Conservation (phyloP, 257 asterid genomes). For the Cruciata laevipes region DNA sequence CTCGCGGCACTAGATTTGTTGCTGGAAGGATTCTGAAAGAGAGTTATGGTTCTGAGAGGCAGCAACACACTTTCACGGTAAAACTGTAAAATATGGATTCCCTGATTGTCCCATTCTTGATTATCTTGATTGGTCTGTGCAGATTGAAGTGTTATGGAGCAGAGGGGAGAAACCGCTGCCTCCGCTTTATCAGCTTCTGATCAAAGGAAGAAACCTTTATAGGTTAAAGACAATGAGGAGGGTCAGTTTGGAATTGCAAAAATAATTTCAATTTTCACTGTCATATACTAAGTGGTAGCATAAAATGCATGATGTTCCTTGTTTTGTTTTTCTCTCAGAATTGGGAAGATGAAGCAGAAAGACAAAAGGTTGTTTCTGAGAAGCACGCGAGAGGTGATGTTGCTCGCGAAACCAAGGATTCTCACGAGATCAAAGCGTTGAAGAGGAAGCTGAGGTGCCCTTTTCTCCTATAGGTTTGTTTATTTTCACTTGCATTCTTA, state of each 20-base stretch:
- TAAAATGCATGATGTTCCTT: background rate
- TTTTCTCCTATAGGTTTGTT: too few relatives aligned
- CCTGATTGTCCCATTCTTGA: background rate
- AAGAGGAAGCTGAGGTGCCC: too few relatives aligned
- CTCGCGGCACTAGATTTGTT: conserved; percentile 60
- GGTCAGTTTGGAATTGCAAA: conserved; percentile 31
- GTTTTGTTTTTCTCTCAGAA: conserved; percentile 25
- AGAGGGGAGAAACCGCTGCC: conserved; percentile 74
- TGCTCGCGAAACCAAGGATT: conserved; percentile 62
- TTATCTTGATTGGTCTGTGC: conserved; percentile 12
- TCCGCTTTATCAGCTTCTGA: conserved; percentile 82
- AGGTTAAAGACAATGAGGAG: conserved; percentile 70
- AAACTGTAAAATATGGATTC: background rate
- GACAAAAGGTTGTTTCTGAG: conserved; percentile 50
- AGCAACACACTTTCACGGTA: conserved; percentile 90
- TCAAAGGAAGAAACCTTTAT: conserved; percentile 90
- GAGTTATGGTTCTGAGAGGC: conserved; percentile 91
- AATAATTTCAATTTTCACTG: background rate
- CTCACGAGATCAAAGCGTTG: conserved; percentile 20
- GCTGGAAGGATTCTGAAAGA: conserved; percentile 87
- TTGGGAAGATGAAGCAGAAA: conserved; percentile 75
- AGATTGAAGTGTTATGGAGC: conserved; percentile 95
- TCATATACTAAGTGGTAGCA: background rate
- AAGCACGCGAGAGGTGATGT: conserved; percentile 77
- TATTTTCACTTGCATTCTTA: too few relatives aligned